Percentiles rank a stretch among this genome's conserved stretches.
These are phyloP conservation scores for Boletus fagicola DNA, from an alignment of 768 basidiomycete species.

Conservation along the genomic window DNA sequence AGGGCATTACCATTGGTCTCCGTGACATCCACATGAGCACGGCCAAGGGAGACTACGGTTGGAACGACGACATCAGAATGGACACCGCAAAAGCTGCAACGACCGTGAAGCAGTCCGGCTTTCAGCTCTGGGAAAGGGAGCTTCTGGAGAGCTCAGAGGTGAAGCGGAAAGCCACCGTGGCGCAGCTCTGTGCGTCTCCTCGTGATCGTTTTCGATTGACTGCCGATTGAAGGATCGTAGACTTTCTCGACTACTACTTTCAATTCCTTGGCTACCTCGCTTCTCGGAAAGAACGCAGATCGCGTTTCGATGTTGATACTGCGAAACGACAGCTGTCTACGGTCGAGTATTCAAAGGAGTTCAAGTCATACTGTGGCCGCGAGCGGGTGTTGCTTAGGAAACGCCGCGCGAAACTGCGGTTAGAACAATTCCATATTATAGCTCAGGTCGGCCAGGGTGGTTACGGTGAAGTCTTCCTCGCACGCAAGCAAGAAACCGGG, in stretches of 20 bases:
- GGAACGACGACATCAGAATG: conserved; percentile 63
- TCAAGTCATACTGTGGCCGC: conserved; percentile 89
- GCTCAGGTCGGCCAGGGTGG: conserved; percentile 99
- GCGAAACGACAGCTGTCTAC: conserved; percentile 54
- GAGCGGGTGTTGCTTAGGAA: conserved; percentile 92
- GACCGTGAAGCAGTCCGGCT: conserved; percentile 52
- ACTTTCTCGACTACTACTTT: conserved; percentile 98
- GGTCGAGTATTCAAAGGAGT: conserved; percentile 69
- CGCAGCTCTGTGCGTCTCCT: conserved; percentile 79
- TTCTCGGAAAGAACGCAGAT: conserved; percentile 78
- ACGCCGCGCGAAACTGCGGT: conserved; percentile 86
- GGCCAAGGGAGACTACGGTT: conserved; percentile 48
- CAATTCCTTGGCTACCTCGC: conserved; percentile 89
- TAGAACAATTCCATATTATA: conserved; percentile 97
- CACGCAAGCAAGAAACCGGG: conserved; percentile 91
- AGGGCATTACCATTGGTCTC: too few relatives aligned
- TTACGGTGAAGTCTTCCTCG: conserved; percentile 96
- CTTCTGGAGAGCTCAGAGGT: conserved; percentile 84
- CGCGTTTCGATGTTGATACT: conserved; percentile 83
- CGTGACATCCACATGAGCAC: conserved; percentile 68
- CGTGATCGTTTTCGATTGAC: conserved; percentile 9
- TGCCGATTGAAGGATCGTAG: conserved; percentile 39
- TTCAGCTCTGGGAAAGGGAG: conserved; percentile 81
- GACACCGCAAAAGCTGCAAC: conserved; percentile 40
- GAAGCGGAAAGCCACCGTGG: conserved; percentile 93